Evolutionary conservation across 2,329 filamentous ascomycete genomes (phyloP), one percentile per base, ranked within the genome.

Genomic region (Diaporthe citriasiana): DNA sequence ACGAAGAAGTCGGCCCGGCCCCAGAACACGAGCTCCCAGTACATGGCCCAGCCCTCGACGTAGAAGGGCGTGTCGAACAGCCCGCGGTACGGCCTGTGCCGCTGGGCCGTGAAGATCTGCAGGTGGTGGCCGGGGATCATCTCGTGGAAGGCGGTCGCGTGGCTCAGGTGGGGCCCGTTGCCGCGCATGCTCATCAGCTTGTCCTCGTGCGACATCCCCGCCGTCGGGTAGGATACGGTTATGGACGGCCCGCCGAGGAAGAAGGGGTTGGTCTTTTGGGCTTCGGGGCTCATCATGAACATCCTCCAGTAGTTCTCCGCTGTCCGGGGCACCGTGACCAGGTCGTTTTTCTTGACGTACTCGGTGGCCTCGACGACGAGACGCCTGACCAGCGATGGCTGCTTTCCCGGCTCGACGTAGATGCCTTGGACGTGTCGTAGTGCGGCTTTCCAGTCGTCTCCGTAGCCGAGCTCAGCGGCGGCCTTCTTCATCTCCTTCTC

Each of bases 1-100:
- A 82, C 81, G 72, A 87, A 85, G 77, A 90, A 91, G 76, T 86
- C 84, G 40, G 84, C 84, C 38, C 87, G 83, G 55, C 87, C 80
- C 88, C 89, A 92, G 22, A 92, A 82, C 25, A 90, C 78, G 77
- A 90, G 83, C 80, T 91, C 90, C 89, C 89, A 91, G 78, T 91
- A 91, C 76, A 90, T 84, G 13, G 89, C 87, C 89, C 89, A 91
- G 25, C 89, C 89, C 79, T 91, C 90, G 50, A 89, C 85, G 81
- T 85, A 90, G 77, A 91, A 91, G 0, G 89, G 88, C 0, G 89
- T 91, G 40, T 82, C 80, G 79, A 91, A 91, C 9, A 90, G 77
- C 27, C 80, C 79, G 7, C 89, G 85, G 79, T 91, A 88, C 3
- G 85, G 84, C 25, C 83, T 84, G 74, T 85, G 79, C 9, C 89